phyloP scores from a whole-genome alignment of 1,284 basidiomycete species.

The Fistulinella cinereoalba region DNA sequence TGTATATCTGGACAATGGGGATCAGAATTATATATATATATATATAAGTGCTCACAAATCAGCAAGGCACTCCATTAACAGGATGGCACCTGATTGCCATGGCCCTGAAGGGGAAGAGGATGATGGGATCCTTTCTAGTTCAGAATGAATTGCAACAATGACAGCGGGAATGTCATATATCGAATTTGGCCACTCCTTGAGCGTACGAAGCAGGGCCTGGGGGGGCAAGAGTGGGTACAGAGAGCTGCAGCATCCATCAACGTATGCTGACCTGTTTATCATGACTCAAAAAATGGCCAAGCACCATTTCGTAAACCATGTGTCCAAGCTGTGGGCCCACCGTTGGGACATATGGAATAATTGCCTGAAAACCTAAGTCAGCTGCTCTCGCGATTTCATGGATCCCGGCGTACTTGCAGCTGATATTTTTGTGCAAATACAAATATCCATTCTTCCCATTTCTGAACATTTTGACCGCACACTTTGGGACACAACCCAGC shows the following conservation, averaged over 20 bases:
- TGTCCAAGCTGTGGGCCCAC: constrained; percentile 77
- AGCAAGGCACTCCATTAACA: constrained; percentile 90
- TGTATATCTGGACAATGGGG: constrained; percentile 46
- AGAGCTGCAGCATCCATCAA: neutral
- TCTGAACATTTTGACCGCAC: constrained; percentile 72
- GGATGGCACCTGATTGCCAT: constrained; percentile 38
- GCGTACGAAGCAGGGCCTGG: constrained; percentile 73
- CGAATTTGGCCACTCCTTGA: constrained; percentile 86
- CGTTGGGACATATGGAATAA: constrained; percentile 90
- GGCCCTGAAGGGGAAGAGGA: constrained; percentile 43
- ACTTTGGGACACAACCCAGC: constrained; percentile 87
- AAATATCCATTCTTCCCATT: constrained; percentile 97
- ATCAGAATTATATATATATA: neutral
- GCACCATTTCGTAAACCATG: constrained; percentile 93
- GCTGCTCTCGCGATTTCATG: neutral
- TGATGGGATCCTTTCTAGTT: constrained; percentile 66
- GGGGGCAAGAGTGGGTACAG: constrained; percentile 5
- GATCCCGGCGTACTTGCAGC: constrained; percentile 56
- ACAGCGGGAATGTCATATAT: constrained; percentile 90
- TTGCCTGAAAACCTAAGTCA: constrained; percentile 47
- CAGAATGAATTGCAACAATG: constrained; percentile 83
- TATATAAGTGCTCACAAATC: constrained; percentile 63
- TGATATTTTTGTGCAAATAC: constrained; percentile 83
- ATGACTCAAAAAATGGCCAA: constrained; percentile 81
- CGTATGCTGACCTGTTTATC: constrained; percentile 63